These are phyloP conservation scores for Podospora bellae-mahoneyi DNA, from an alignment of 495 filamentous ascomycete genomes.

Conservation along the genomic window DNA sequence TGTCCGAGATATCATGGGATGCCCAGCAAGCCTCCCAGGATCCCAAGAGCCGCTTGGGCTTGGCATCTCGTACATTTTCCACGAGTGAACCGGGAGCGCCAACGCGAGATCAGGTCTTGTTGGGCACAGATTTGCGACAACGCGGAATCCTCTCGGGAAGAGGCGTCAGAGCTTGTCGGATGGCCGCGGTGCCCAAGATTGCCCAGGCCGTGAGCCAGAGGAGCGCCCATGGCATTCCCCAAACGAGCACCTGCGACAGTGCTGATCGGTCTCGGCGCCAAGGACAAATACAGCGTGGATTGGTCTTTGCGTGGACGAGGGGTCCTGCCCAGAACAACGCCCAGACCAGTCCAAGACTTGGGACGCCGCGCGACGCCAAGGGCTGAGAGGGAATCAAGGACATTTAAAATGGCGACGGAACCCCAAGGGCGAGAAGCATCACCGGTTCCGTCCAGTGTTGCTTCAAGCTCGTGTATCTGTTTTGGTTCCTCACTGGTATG, in stretches of 20 bases:
- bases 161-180: neutral
- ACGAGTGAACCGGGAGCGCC: neutral
- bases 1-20: slow-evolving; percentile 7
- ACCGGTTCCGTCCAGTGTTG: slow-evolving; percentile 2
- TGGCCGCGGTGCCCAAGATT: neutral
- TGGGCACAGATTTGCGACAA: neutral
- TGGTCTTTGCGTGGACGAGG: slow-evolving; percentile 10
- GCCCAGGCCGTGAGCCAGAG: neutral
- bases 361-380: slow-evolving; percentile 10
- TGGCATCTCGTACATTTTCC: slow-evolving; percentile 12
- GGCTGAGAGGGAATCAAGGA: slow-evolving; percentile 6
- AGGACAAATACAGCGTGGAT: slow-evolving; percentile 3
- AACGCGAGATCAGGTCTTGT: neutral
- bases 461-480: neutral
- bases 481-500: neutral
- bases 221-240: neutral
- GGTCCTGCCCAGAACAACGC: slow-evolving; percentile 12
- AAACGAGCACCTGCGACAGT: neutral
- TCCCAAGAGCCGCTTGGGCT: slow-evolving; percentile 14
- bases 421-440: neutral
- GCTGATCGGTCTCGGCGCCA: slow-evolving; percentile 24
- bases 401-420: slow-evolving; percentile 17
- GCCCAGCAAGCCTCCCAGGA: slow-evolving; percentile 6
- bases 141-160: neutral
- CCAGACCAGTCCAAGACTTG: slow-evolving; percentile 13